Conservation (phyloP, 192 early-diverging fungal genomes). For the Coemansia sp. region DNA sequence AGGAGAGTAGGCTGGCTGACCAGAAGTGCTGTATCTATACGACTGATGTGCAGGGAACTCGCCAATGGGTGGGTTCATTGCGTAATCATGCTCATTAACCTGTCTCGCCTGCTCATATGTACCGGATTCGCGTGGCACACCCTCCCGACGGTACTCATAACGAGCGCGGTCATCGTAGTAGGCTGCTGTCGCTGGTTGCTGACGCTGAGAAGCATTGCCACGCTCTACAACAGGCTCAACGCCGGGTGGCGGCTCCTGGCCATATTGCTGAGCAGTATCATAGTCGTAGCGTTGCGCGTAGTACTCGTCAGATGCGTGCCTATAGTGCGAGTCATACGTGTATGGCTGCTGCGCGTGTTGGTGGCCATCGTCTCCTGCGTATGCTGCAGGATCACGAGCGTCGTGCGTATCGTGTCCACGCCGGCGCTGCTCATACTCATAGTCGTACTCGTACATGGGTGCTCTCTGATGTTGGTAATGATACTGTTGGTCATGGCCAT, state of each 20-base stretch:
- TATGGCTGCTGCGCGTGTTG: conserved; percentile 12
- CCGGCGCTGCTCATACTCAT: conserved; percentile 20
- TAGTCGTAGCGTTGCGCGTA: conserved; percentile 33
- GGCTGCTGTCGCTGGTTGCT: conserved; percentile 8
- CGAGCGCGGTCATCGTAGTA: conserved; percentile 27
- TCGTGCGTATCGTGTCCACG: conserved; percentile 8
- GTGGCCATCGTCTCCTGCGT: conserved; percentile 10
- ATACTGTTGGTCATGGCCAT: conserved; percentile 1
- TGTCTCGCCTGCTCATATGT: conserved; percentile 1
- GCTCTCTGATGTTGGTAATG: conserved; percentile 14
- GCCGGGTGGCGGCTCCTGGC: conserved; percentile 5
- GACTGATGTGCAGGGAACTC: background rate
- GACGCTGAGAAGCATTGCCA: conserved; percentile 6
- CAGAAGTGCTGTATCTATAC: conserved; percentile 21
- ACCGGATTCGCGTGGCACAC: background rate
- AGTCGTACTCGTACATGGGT: conserved; percentile 39
- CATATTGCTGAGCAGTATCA: conserved; percentile 7
- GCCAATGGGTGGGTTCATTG: background rate
- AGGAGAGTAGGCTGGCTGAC: conserved; percentile 11
- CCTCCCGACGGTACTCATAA: conserved; percentile 23
- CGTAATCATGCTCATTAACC: conserved; percentile 2
- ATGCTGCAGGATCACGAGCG: conserved; percentile 20
- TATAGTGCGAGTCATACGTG: conserved; percentile 21
- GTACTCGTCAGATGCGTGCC: conserved; percentile 24
- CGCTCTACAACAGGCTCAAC: conserved; percentile 7